Evolutionary conservation across 768 basidiomycete species (phyloP), one percentile per base, ranked within the genome.

Genomic region (Pulveroboletus sp.): DNA sequence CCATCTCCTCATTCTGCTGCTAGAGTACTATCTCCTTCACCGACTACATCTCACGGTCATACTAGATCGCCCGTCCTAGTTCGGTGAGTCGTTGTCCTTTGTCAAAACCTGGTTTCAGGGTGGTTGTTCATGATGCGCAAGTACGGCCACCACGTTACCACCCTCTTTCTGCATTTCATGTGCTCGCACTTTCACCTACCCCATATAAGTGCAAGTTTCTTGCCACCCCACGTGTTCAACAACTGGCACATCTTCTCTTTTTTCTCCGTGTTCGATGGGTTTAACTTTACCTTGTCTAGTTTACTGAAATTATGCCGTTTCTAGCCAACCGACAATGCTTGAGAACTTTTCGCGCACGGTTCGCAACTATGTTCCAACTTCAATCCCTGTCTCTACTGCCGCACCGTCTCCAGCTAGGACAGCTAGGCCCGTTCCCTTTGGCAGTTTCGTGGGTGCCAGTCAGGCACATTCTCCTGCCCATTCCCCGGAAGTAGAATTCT

Each of bases 271-370:
- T n/a, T n/a, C n/a, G 30, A 14, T n/a, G 16, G 32, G 12, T 37
- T 44, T 35, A 41, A 17, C 12, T 23, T 17, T 5, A 30, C 42
- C 13, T 29, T 19, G 12, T 16, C 46, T 16, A 16, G 20, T 24
- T 43, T 53, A 55, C 62, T 67, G 43, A 66, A 38, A 29, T 2
- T 14, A 3, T 32, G n/a, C 14, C n/a, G n/a, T 19, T 41, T 53
- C 29, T 59, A 80, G 78, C n/a, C 75, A 72, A 51, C 74, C 74
- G 9, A 73, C 78, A 1, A 71, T 77, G 48, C 68, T 81, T 17
- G 77, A 79, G 62, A 70, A 69, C 20, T 70, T 82, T 53, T 77
- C 80, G 10, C 75, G 76, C 17, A 73, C 79, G 10, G 68, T 82
- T 23, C 76, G 79, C 39, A 73, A 69, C 53, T 82, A 82, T 47